A percentile compares a stretch with the other conserved stretches of the same genome.
phyloP scores from a whole-genome alignment of 164 flowering plant species.

The Piper betle region DNA sequence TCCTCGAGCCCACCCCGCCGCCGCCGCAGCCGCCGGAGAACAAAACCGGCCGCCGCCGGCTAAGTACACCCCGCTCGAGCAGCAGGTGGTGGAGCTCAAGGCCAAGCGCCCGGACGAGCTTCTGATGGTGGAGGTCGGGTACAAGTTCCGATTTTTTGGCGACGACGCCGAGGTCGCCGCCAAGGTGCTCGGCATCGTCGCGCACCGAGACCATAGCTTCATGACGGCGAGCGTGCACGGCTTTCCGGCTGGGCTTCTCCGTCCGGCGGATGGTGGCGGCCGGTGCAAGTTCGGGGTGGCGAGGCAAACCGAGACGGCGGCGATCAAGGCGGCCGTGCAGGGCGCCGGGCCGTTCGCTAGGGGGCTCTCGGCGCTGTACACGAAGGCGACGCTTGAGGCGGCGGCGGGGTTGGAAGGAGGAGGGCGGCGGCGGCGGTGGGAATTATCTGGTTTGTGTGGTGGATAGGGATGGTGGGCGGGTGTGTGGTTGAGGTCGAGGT shows the following conservation, averaged over 20 bases:
- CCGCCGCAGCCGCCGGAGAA: neutral
- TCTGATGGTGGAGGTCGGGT: conserved; percentile 89
- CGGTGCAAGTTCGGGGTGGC: conserved; percentile 88
- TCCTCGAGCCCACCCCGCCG: conserved; percentile 60
- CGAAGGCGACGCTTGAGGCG: conserved; percentile 87
- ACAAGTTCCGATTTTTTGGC: conserved; percentile 73
- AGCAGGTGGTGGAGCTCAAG: conserved; percentile 69
- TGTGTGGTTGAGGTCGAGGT: conserved; percentile 38
- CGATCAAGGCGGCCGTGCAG: conserved; percentile 67
- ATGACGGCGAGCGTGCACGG: conserved; percentile 85
- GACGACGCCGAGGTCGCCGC: conserved; percentile 79
- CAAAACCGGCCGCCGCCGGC: neutral
- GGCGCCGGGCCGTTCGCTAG: conserved; percentile 55
- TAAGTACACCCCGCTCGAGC: conserved; percentile 82
- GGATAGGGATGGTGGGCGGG: conserved; percentile 28
- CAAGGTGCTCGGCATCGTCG: conserved; percentile 62
- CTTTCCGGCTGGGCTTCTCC: conserved; percentile 68
- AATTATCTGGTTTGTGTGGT: conserved; percentile 76
- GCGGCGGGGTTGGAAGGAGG: conserved; percentile 42
- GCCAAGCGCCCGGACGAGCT: conserved; percentile 65
- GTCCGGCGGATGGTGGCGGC: conserved; percentile 77
- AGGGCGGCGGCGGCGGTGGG: conserved; percentile 32
- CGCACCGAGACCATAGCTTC: conserved; percentile 68
- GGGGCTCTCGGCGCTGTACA: conserved; percentile 86
- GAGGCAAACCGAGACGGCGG: conserved; percentile 90